Conservation (phyloP, 1,284 basidiomycete genomes). For the Ceratobasidium sp. region DNA sequence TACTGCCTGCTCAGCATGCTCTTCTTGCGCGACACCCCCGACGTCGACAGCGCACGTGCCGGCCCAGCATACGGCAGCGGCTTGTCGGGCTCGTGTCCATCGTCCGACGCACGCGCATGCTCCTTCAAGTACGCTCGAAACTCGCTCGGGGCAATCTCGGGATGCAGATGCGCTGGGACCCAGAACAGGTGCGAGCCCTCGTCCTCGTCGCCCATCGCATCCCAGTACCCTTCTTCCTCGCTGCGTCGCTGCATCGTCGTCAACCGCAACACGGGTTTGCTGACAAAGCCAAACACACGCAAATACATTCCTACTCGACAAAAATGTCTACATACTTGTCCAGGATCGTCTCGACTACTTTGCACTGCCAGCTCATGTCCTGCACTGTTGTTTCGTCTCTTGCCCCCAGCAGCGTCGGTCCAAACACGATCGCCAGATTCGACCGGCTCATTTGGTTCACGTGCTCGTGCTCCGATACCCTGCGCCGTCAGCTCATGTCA, state of each 20-base stretch:
- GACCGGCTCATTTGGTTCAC: constrained; percentile 93
- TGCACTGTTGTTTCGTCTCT: constrained; percentile 49
- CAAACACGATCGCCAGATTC: constrained; percentile 97
- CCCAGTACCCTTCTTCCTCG: constrained; percentile 24
- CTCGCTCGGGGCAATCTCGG: constrained; percentile 95
- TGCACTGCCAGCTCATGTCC: constrained; percentile 70
- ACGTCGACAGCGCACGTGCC: constrained; percentile 51
- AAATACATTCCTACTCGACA: constrained; percentile 57
- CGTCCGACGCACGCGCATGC: constrained; percentile 62
- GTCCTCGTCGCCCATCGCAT: constrained; percentile 51
- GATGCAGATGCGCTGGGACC: constrained; percentile 95
- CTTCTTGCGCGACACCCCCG: constrained; percentile 73
- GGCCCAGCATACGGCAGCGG: constrained; percentile 48
- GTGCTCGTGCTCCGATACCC: constrained; percentile 74
- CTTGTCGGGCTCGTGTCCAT: constrained; percentile 9
- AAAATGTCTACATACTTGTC: constrained; percentile 87
- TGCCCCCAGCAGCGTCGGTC: constrained; percentile 86
- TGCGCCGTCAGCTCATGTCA: constrained; percentile 47
- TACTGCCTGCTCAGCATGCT: constrained; percentile 93
- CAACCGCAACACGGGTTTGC: neutral
- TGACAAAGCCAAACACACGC: neutral
- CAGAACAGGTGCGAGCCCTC: constrained; percentile 92
- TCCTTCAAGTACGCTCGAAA: constrained; percentile 95
- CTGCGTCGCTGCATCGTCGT: constrained; percentile 16
- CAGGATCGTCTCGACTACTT: constrained; percentile 85